Evolutionary conservation across 129 eudicot genomes (phyloP), one percentile per base, ranked within the genome.

Genomic region (Gnaphalium uliginosum): DNA sequence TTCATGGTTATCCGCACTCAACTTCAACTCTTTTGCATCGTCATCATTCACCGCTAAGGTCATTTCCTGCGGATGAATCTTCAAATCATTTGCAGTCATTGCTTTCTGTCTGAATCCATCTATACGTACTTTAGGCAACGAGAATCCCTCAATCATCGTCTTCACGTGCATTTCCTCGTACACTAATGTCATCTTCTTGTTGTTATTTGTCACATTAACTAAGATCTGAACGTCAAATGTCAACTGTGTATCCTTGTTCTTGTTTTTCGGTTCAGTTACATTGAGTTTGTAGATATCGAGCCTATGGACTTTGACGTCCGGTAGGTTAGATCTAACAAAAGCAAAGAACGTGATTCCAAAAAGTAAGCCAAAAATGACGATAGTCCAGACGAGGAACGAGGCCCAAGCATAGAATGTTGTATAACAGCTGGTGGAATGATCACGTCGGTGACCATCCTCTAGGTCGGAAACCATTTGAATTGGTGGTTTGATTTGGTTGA

Each of bases 201-300:
- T 83, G 27, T 15, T 46, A 81, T 87, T 87, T 30, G 88, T 81
- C 13, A 77, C 80, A 29, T 87, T 84, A 27, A 87, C 78, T 26
- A 19, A 19, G 5, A 81, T 27, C 22, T 43, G 33, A 37, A 87
- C 48, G 13, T 78, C 80, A 27, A 73, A 29, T 19, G 74, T 64
- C 79, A 83, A 41, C 3, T 61, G 48, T 4, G 74, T 67, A 27
- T 82, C 82, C 53, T 68, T 63, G 64, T 39, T 33, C 9, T 71
- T 65, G 78, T 48, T 58, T 13, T 13, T 23, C 0, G 64, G 51
- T n/a, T 70, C 15, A 1, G 66, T 72, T 2, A 70, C 30, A 32
- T 58, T 58, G 21, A 87, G 51, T 8, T 48, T 69, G 78, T 66
- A 19, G 27, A 87, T 62, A 50, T 81, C 79, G 17, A 86, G 79